Evolutionary conservation across 345 rosid genomes (phyloP).

Genomic region (Lepidium africanum): DNA sequence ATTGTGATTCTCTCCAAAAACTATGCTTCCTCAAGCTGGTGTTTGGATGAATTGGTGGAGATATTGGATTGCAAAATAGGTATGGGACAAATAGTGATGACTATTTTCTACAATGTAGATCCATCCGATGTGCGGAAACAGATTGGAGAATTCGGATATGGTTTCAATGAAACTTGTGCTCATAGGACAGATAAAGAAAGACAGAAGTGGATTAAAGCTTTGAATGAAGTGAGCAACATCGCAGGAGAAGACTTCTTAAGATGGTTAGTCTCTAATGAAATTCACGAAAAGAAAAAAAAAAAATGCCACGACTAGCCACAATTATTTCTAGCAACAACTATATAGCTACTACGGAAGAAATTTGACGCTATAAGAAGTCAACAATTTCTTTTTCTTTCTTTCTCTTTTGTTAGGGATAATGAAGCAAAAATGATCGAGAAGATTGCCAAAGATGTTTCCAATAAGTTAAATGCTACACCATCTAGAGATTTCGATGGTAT

Average conservation of each 20-base stretch:
- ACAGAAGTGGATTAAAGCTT: background rate
- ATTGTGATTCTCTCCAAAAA: background rate
- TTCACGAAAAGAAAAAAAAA: too few species aligned
- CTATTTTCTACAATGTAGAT: background rate
- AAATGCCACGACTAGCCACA: too few species aligned
- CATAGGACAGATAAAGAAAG: background rate
- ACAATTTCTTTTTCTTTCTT: background rate
- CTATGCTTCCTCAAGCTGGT: constrained; percentile 18
- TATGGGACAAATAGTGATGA: background rate
- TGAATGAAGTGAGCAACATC: background rate
- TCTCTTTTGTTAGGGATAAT: background rate
- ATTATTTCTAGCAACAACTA: too few species aligned
- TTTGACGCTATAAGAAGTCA: too few species aligned
- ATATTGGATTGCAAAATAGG: background rate
- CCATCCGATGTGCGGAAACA: background rate
- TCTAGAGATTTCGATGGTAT: background rate
- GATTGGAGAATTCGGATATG: background rate
- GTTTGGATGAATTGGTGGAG: constrained; percentile 11
- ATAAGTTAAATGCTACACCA: background rate
- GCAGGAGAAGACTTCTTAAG: background rate
- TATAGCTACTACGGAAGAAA: too few species aligned
- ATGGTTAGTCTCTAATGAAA: too few species aligned
- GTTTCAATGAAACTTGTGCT: background rate
- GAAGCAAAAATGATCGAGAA: background rate
- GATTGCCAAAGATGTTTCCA: background rate